Percentiles rank a stretch among this genome's conserved stretches.
Evolutionary conservation across 2,329 filamentous ascomycete genomes (phyloP).

Genomic region (Exophiala aquamarina): DNA sequence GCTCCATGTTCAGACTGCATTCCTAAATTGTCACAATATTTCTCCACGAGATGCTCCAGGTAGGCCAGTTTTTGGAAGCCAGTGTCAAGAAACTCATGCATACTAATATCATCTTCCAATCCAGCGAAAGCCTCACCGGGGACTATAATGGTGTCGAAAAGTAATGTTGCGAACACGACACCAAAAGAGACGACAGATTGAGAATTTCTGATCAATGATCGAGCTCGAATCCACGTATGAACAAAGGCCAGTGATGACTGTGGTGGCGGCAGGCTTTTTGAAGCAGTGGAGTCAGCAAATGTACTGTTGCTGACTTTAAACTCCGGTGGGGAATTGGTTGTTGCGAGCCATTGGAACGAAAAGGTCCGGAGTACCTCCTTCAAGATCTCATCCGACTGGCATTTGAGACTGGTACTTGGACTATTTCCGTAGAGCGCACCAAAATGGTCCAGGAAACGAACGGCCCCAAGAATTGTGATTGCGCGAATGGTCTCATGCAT

Average conservation of each 20-base stretch:
- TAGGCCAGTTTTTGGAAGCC: not conserved
- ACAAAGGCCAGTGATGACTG: not conserved
- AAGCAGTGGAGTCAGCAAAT: no score
- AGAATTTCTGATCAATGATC: conserved; percentile 10
- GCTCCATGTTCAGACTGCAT: conserved; percentile 22
- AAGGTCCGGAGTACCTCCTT: conserved; percentile 16
- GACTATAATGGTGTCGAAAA: conserved; percentile 28
- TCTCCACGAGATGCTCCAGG: conserved; percentile 16
- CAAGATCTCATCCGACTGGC: conserved; percentile 24
- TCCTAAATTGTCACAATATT: conserved; percentile 25
- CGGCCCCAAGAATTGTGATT: conserved; percentile 25
- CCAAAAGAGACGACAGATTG: conserved; percentile 25
- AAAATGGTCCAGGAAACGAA: conserved; percentile 30
- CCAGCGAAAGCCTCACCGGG: conserved; percentile 13
- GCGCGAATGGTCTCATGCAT: not conserved
- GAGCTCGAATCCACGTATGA: conserved; percentile 11
- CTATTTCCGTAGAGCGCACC: conserved; percentile 27
- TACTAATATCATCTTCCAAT: not conserved
- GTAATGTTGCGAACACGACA: conserved; percentile 24
- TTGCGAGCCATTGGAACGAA: conserved; percentile 1
- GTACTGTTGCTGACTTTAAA: no score
- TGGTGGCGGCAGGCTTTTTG: not conserved
- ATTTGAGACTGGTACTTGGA: conserved; percentile 12
- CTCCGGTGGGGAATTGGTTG: not conserved
- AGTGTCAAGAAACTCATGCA: conserved; percentile 1